phyloP scores from a whole-genome alignment of 179 eudicot species.

The Sideroxylon spinosum region DNA sequence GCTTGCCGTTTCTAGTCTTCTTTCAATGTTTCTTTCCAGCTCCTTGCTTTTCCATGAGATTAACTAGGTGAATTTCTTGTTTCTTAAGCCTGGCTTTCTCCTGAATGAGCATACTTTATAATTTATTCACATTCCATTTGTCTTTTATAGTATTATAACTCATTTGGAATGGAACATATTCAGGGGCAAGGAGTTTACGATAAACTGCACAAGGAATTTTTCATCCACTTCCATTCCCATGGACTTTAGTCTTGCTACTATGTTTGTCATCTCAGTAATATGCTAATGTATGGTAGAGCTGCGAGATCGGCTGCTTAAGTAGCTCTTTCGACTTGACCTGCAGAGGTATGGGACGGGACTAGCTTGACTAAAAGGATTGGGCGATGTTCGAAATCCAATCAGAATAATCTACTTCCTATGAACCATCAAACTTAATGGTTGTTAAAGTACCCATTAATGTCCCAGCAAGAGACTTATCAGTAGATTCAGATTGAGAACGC shows the following conservation, averaged over 20 bases:
- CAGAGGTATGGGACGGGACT: too few relatives aligned
- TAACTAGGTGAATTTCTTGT: neutral
- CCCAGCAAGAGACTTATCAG: conserved; percentile 20
- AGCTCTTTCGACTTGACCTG: too few relatives aligned
- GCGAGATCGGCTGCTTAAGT: too few relatives aligned
- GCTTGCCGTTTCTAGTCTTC: too few relatives aligned
- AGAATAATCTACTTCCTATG: too few relatives aligned
- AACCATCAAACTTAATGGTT: too few relatives aligned
- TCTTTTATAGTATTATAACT: conserved; percentile 15
- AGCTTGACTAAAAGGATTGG: too few relatives aligned
- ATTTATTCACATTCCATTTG: conserved; percentile 16
- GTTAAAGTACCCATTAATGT: conserved; percentile 18
- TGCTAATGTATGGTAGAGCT: conserved; percentile 19
- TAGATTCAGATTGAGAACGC: neutral
- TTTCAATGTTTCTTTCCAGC: too few relatives aligned
- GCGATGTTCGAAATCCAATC: too few relatives aligned
- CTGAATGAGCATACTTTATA: conserved; percentile 13
- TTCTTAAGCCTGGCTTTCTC: conserved; percentile 17
- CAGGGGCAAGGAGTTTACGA: conserved; percentile 12
- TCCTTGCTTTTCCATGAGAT: too few relatives aligned
- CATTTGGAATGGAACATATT: conserved; percentile 5
- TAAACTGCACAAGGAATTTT: neutral
- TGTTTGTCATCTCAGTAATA: conserved; percentile 19
- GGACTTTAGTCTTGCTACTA: conserved; percentile 14
- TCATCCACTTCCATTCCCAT: conserved; percentile 18